These are phyloP conservation scores for Chalara sp. DNA, from an alignment of 2,329 filamentous ascomycete genomes.

Conservation along the genomic window DNA sequence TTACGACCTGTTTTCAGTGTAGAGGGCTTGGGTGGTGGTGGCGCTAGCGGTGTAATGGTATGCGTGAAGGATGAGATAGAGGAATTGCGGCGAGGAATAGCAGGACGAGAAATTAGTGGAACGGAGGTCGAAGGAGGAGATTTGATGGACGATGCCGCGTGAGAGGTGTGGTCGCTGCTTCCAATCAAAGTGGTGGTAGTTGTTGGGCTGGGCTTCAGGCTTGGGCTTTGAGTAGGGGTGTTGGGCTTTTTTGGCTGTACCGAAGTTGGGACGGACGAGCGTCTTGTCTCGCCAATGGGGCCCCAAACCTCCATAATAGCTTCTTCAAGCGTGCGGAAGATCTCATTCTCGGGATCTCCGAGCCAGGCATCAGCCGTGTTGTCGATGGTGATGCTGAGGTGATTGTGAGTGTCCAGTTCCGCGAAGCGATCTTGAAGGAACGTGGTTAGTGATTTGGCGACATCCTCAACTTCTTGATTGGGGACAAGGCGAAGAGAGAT, in stretches of 20 bases:
- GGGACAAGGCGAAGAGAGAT: slow-evolving; percentile 90
- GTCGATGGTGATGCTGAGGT: slow-evolving; percentile 74
- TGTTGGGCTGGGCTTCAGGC: slow-evolving; percentile 36
- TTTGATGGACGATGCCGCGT: slow-evolving; percentile 18
- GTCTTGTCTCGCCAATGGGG: slow-evolving; percentile 33
- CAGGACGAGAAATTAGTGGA: not conserved
- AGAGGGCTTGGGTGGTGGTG: not conserved
- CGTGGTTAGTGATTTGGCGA: slow-evolving; percentile 58
- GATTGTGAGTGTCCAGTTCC: slow-evolving; percentile 72
- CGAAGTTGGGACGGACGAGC: slow-evolving; percentile 33
- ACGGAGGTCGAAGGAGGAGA: slow-evolving; percentile 16
- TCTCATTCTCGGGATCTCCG: slow-evolving; percentile 81
- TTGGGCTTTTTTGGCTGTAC: slow-evolving; percentile 9
- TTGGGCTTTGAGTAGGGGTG: slow-evolving; percentile 18
- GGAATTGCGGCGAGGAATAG: not conserved
- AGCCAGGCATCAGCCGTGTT: slow-evolving; percentile 96
- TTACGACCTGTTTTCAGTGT: slow-evolving; percentile 34
- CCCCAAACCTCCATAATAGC: slow-evolving; percentile 85
- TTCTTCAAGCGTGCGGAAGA: slow-evolving; percentile 81
- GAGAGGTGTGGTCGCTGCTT: slow-evolving; percentile 30
- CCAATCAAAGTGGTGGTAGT: slow-evolving; percentile 45
- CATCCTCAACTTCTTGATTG: slow-evolving; percentile 78
- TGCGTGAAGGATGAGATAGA: not conserved
- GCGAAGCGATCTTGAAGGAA: slow-evolving; percentile 69
- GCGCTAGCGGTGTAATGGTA: not conserved